Base-by-base conservation (phyloP, 139 green algal genomes). In the Asterochloris erici region DNA sequence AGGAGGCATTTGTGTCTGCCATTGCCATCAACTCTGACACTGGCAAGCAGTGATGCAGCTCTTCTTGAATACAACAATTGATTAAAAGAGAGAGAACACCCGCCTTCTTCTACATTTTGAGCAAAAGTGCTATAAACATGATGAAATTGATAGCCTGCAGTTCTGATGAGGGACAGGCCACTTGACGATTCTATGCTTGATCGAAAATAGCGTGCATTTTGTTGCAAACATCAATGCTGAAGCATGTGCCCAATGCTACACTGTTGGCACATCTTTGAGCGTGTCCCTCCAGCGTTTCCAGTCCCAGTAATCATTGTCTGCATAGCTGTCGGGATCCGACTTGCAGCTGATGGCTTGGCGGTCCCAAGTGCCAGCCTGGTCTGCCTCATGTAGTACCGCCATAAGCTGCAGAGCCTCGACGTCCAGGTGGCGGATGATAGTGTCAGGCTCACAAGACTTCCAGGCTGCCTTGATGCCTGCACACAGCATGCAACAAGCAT, bases 1-100 rank as follows among this genome's bases (percentile, higher is more conserved):
- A 99, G 88, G 95, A 98, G 82, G 97, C 97, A 0, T 99, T 99
- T 90, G 98, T 99, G 94, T 96, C 96, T 23, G 92, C 98, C 62
- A 90, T 99, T 76, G 92, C 93, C 26, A 87, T 98, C 68, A 90
- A 96, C 80, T 82, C 88, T 71, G 88, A 95, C 38, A 54, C 38
- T 54, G 38, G 38, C 38, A 54, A 54, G 38, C 38, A 54, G 38
- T 54, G 38, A 54, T 6, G 38, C 38, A 54, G 38, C 38, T 54
- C 6, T 54, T 6, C 38, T 54, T 54, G 38, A 54, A 6, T 54
- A 6, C 38, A 54, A 54, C 38, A 54, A 6, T 54, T 54, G 38
- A 54, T 2, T 54, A 6, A 54, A 54, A 54, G 38, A 54, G 38
- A 2, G 38, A 54, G 38, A 54, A 6, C 2, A 54, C 38, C 38